Base-by-base conservation (phyloP, 2,329 filamentous ascomycete species). In the Leptographium galeiforme region DNA sequence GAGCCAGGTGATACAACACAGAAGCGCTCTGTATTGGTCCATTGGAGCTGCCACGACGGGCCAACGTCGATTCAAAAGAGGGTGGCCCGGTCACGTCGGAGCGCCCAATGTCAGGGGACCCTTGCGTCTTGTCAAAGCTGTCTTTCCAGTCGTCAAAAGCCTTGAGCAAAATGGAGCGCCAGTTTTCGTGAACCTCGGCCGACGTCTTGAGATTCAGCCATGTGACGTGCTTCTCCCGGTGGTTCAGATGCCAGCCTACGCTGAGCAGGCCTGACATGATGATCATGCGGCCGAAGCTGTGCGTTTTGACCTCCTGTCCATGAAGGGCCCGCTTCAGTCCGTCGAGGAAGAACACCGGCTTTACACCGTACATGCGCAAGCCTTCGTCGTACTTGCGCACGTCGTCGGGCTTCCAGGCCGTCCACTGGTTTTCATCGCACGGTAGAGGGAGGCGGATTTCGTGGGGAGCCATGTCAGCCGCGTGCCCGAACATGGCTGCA, bases 241-340 rank as follows among this genome's bases (percentile, higher is more conserved):
- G 87, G 59, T 87, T 88, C 71, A 95, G 82, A 62, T 95, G 89
- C 89, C 88, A 95, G 56, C 85, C 89, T 6, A 95, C 87, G 59
- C 87, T 93, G n/a, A 95, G 72, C 39, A 96, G 71, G 0, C 90
- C 89, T 1, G 87, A 87, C 84, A 95, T 94, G 61, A 96, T 79
- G 58, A 94, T 89, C 61, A 88, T 93, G 49, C 89, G 81, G 1
- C 89, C 89, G 63, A 95, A 95, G 0, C 87, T 84, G 63, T 95
- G 91, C 1, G 89, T 95, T 52, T 82, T 81, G 16, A 95, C 88
- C 48, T 81, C 81, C 58, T 90, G 81, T 2, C 85, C 85, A 57
- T 91, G 90, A 4, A 96, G 71, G 0, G 87, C 91, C 55, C 82
- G 81, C 68, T 93, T 94, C 25, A 95, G 73, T 0, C 86, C 88